Conservation (phyloP, 225 moss, liverwort and hornwort genomes). For the Bryoerythrophyllum caledonicum region DNA sequence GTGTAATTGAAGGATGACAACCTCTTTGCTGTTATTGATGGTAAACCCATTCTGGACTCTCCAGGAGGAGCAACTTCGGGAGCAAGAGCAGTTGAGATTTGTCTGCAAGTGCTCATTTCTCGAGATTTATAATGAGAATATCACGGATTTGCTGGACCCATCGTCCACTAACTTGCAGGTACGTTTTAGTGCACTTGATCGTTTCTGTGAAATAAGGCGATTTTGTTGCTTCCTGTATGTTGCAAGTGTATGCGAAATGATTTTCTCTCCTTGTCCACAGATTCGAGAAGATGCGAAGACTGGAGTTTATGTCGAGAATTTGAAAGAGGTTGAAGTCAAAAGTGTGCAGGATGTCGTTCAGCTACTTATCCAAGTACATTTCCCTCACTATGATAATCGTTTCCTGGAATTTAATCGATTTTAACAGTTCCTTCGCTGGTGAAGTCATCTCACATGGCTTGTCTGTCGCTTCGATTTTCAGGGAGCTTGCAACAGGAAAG, state of each 20-base stretch:
- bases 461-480: constrained; percentile 27
- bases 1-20: not conserved
- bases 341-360: constrained; percentile 84
- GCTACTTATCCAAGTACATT: constrained; percentile 75
- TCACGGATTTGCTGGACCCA: constrained; percentile 56
- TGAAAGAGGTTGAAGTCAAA: constrained; percentile 83
- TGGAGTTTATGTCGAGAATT: constrained; percentile 93
- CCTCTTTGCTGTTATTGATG: not conserved
- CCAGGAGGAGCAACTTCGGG: constrained; percentile 56
- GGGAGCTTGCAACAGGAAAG: constrained; percentile 92
- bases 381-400: not conserved
- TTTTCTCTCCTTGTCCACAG: constrained; percentile 32
- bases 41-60: not conserved
- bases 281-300: constrained; percentile 88
- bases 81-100: constrained; percentile 57
- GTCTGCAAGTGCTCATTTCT: constrained; percentile 63
- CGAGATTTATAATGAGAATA: constrained; percentile 64
- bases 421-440: not conserved
- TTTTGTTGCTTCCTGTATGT: not conserved
- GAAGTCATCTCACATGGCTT: not conserved
- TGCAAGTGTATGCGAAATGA: not conserved
- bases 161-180: constrained; percentile 62
- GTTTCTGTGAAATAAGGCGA: too few relatives aligned
- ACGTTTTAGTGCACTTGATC: not conserved
- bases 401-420: not conserved